phyloP scores from a whole-genome alignment of 192 early-diverging fungal genomes.

The Entomortierella chlamydospora region DNA sequence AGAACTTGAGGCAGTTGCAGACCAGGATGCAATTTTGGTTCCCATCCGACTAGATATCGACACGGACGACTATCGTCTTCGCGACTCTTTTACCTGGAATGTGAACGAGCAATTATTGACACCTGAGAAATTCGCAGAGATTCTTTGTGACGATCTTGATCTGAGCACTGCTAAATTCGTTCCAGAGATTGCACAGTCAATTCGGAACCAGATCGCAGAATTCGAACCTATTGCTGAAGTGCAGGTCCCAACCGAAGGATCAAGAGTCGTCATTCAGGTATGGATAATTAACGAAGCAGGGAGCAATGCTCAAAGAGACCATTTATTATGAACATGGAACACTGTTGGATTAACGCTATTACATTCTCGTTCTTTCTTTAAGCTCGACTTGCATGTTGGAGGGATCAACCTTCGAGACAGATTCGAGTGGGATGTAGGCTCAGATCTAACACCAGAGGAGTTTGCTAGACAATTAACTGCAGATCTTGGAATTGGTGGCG shows the following conservation, averaged over 20 bases:
- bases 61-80: slow-evolving; percentile 83
- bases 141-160: slow-evolving; percentile 83
- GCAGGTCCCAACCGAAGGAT: slow-evolving; percentile 55
- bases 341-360: background rate
- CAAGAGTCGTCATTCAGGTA: slow-evolving; percentile 65
- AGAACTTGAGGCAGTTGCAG: slow-evolving; percentile 66
- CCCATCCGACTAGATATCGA: slow-evolving; percentile 95
- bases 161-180: slow-evolving; percentile 63
- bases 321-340: background rate
- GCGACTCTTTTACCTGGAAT: slow-evolving; percentile 95
- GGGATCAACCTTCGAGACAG: slow-evolving; percentile 82
- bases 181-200: slow-evolving; percentile 65
- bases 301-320: too few relatives aligned
- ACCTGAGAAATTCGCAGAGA: slow-evolving; percentile 87
- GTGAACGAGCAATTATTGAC: slow-evolving; percentile 84
- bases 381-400: slow-evolving; percentile 90
- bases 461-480: slow-evolving; percentile 75
- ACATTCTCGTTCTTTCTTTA: background rate
- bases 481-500: slow-evolving; percentile 84
- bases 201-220: slow-evolving; percentile 70
- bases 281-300: background rate
- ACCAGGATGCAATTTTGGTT: slow-evolving; percentile 80
- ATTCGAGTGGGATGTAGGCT: slow-evolving; percentile 93
- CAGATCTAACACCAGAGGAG: slow-evolving; percentile 74
- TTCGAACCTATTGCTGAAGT: slow-evolving; percentile 64